These are phyloP conservation scores for Pezizomycotina sp. DNA, from an alignment of 2,329 filamentous ascomycete genomes.

Conservation along the genomic window DNA sequence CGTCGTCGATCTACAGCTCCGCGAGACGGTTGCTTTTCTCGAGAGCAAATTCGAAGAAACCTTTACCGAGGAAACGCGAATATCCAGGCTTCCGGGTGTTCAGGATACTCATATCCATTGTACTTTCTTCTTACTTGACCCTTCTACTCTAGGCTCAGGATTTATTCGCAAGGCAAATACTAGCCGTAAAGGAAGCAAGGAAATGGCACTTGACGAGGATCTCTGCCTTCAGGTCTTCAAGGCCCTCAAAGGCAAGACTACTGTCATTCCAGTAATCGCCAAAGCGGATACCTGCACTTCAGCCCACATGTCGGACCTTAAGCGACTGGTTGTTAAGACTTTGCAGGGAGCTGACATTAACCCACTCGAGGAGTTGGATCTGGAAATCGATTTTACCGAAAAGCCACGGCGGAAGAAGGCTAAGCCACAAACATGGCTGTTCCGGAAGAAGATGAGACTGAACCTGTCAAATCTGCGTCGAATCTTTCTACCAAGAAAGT, in stretches of 20 bases:
- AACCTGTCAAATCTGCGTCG: constrained; percentile 17
- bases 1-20: constrained; percentile 81
- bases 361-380: constrained; percentile 66
- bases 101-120: constrained; percentile 96
- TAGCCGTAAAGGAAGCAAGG: constrained; percentile 26
- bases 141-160: constrained; percentile 67
- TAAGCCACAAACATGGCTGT: constrained; percentile 15
- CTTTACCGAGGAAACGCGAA: constrained; percentile 93
- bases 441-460: constrained; percentile 30
- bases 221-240: constrained; percentile 80
- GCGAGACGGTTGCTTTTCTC: constrained; percentile 78
- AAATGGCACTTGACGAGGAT: constrained; percentile 61
- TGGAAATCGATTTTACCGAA: constrained; percentile 58
- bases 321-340: constrained; percentile 77
- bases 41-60: constrained; percentile 99
- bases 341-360: constrained; percentile 75
- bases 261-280: constrained; percentile 83
- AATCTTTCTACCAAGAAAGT: constrained; percentile 12
- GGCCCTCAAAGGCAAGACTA: constrained; percentile 80
- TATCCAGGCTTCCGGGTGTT: constrained; percentile 76
- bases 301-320: constrained; percentile 80
- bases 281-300: constrained; percentile 96
- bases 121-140: constrained; percentile 82
- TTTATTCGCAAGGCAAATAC: constrained; percentile 44
- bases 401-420: constrained; percentile 31